Evolutionary conservation across 257 asterid genomes (phyloP).

Genomic region (Nicotiana otophora): DNA sequence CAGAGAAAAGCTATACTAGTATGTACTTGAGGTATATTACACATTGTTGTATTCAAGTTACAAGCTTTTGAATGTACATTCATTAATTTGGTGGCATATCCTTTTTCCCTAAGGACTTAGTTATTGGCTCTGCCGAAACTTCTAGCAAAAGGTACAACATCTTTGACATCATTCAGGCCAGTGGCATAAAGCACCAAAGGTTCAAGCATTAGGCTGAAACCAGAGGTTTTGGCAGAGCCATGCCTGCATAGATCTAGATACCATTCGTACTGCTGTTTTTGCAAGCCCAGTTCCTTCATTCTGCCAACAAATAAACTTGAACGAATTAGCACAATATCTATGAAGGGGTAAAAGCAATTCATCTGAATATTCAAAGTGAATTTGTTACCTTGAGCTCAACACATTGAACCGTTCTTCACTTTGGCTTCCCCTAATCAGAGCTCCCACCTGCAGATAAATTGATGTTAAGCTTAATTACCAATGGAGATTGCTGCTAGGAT

Average conservation of each 20-base stretch:
- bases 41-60: neutral
- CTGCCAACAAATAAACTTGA: constrained; percentile 23
- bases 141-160: constrained; percentile 79
- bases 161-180: constrained; percentile 80
- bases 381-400: constrained; percentile 52
- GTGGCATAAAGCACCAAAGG: constrained; percentile 67
- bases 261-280: constrained; percentile 68
- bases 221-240: constrained; percentile 57
- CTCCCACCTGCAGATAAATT: constrained; percentile 50
- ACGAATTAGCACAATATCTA: neutral
- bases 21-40: neutral
- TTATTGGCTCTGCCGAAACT: constrained; percentile 54
- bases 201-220: constrained; percentile 62
- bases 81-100: neutral
- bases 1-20: neutral
- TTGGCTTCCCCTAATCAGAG: constrained; percentile 74
- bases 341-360: neutral
- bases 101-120: constrained; percentile 18
- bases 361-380: neutral
- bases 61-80: neutral
- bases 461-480: neutral
- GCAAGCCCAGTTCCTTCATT: constrained; percentile 55
- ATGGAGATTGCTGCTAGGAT: neutral
- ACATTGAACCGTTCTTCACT: constrained; percentile 62
- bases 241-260: constrained; percentile 73